Evolutionary conservation across 257 asterid species (phyloP), one percentile per base, ranked within the genome.

Genomic region (Penstemon eatonii): DNA sequence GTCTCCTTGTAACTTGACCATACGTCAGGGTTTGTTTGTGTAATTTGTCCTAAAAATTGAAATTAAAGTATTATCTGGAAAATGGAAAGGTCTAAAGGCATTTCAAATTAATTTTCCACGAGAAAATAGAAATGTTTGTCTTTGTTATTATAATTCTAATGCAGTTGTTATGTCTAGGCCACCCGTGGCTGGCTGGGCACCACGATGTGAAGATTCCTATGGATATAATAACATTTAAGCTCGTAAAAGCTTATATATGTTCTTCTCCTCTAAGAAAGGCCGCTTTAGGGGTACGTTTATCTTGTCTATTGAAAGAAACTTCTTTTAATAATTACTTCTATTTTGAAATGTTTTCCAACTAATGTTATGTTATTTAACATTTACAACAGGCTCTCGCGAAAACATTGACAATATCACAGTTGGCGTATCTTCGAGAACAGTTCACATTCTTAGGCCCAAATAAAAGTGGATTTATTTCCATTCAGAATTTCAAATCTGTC

Each of bases 111-210:
- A 25, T 25, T 25, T 25, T 25, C 33, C 33, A 37, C 37, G 18
- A 37, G 19, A 25, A 25, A 25, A 25, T 25, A 25, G 33, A 25
- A 25, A 25, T 57, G 5, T 9, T 57, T 49, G 54, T 3, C 5
- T 49, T 9, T 49, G 18, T 9, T 49, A 59, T n/a, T 43, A 7
- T n/a, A 25, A 25, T 25, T 41, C 59, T 18, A 67, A 67, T 25
- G n/a, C 6, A 45, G 6, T 51, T 70, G 42, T 73, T 12, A 2
- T 78, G 64, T 74, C 55, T 69, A 94, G 97, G 96, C 85, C 99
- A 94, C 79, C 98, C 99, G 5, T 94, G 99, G 99, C 78, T 94
- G 76, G 84, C 86, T 56, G 94, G 92, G 40, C 81, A 79, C 70
- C 92, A 86, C 0, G 98, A 94, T 12, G 75, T 76, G 78, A 94